Percentiles rank a stretch among this genome's conserved stretches.
Conservation (phyloP, 345 rosid genomes). For the Jatropha curcas region DNA sequence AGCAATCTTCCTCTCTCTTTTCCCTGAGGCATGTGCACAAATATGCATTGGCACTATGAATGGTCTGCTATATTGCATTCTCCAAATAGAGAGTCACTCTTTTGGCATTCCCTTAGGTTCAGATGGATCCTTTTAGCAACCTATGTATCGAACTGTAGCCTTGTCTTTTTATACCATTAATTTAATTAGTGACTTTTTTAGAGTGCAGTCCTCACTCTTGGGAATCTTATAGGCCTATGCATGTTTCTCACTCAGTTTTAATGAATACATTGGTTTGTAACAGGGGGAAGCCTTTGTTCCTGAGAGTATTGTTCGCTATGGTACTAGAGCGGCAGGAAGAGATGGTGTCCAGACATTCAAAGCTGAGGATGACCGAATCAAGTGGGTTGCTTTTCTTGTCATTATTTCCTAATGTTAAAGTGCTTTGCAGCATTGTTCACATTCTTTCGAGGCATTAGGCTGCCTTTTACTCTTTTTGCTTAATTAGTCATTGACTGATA, state of each 20-base stretch:
- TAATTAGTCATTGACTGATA: too few relatives aligned
- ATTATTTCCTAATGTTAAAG: background rate
- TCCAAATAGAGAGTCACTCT: background rate
- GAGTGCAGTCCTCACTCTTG: background rate
- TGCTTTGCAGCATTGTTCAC: background rate
- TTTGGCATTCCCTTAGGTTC: background rate
- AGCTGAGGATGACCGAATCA: slow-evolving; percentile 67
- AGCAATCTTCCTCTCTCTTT: background rate
- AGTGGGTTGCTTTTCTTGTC: slow-evolving; percentile 37
- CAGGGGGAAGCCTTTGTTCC: slow-evolving; percentile 98
- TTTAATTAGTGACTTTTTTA: background rate
- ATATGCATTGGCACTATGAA: background rate
- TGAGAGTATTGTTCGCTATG: slow-evolving; percentile 70
- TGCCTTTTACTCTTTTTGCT: too few relatives aligned
- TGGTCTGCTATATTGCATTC: background rate
- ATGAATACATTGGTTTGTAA: slow-evolving; percentile 16
- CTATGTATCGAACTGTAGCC: background rate
- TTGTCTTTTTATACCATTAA: background rate
- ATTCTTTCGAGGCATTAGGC: background rate
- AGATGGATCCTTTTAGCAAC: background rate
- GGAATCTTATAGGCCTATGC: background rate
- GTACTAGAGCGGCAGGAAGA: slow-evolving; percentile 62
- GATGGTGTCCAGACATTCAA: slow-evolving; percentile 61
- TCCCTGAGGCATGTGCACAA: background rate
- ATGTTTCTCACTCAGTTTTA: background rate